Evolutionary conservation across 192 early-diverging fungal genomes (phyloP).

Genomic region (Podila clonocystis): DNA sequence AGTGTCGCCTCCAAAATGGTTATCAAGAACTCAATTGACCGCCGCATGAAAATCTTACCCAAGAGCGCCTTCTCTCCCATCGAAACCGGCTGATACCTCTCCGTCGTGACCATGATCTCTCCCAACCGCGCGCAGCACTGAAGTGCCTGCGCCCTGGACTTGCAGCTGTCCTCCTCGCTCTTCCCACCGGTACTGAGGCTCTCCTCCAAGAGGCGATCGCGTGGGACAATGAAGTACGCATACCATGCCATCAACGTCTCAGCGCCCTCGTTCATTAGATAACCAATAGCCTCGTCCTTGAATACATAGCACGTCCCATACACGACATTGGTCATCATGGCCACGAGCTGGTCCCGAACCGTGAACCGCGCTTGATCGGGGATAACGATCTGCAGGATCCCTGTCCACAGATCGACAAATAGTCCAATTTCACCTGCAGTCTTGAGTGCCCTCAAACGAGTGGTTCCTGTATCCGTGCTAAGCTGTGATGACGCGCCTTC

Average conservation of each 20-base stretch:
- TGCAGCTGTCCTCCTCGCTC: slow-evolving; percentile 2
- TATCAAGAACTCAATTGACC: slow-evolving; percentile 41
- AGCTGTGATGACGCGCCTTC: not conserved
- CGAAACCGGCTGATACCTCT: slow-evolving; percentile 1
- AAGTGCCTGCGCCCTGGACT: slow-evolving; percentile 5
- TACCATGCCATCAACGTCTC: slow-evolving; percentile 48
- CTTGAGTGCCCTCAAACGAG: not conserved
- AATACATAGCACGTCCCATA: slow-evolving; percentile 38
- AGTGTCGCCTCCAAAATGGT: slow-evolving; percentile 18
- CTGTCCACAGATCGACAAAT: slow-evolving; percentile 20
- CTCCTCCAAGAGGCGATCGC: not conserved
- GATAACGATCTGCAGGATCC: slow-evolving; percentile 9
- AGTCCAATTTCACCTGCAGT: not conserved
- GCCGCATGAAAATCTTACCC: slow-evolving; percentile 27
- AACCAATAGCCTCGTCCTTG: slow-evolving; percentile 9
- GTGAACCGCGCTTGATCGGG: not conserved
- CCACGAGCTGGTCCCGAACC: slow-evolving; percentile 12
- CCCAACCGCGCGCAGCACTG: slow-evolving; percentile 30
- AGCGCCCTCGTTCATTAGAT: slow-evolving; percentile 8
- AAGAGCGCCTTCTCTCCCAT: slow-evolving; percentile 16
- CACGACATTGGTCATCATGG: slow-evolving; percentile 4
- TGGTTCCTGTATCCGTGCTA: not conserved
- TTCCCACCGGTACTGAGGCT: not conserved
- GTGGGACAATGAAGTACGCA: slow-evolving; percentile 28
- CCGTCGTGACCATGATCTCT: slow-evolving; percentile 19